Evolutionary conservation across 2,329 filamentous ascomycete genomes (phyloP), one percentile per base, ranked within the genome.

Genomic region (Chlorencoelia australis): DNA sequence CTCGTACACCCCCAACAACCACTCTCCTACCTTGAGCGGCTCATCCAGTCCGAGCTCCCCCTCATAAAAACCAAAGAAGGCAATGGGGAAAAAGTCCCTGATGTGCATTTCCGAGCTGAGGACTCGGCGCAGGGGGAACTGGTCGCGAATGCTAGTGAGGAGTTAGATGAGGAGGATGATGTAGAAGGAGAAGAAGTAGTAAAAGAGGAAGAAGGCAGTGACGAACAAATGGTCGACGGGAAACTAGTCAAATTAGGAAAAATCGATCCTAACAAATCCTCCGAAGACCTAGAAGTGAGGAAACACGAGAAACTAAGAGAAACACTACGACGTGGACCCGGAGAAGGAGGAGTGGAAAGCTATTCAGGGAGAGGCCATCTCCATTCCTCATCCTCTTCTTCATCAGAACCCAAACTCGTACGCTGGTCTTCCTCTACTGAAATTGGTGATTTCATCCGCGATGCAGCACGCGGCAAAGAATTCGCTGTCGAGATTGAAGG

Each of bases 361-460:
- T 87, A 85, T 53, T 80, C 74, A 19, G 81, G 82, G 0, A 67
- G 79, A 1, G 82, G 82, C 2, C 77, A 71, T 49, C 24, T 63
- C 3, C 32, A 43, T 5, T 30, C 39, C 11, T 9, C 37, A 1
- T 14, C 32, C 3, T 31, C 34, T 2, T 9, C 37, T 1, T 14
- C 32, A 3, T 31, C 34, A 2, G 35, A 49, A 14, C 33, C 69
- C 39, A 72, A 75, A 36, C 91, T 89, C 64, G 84, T 94, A 2
- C 78, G 86, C 19, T 95, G 88, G 88, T 87, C 81, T 29, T 76
- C 78, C 27, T 84, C 79, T 19, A 94, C 88, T 1, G 88, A 95
- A 56, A 82, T 95, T 20, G 88, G 88, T 7, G 88, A 94, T 61
- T 95, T 95, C 54, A 91, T 95, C 46, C 77, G 86, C 7, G 88